Conservation (phyloP, 164 flowering plant genomes). For the Berberis vulgaris region DNA sequence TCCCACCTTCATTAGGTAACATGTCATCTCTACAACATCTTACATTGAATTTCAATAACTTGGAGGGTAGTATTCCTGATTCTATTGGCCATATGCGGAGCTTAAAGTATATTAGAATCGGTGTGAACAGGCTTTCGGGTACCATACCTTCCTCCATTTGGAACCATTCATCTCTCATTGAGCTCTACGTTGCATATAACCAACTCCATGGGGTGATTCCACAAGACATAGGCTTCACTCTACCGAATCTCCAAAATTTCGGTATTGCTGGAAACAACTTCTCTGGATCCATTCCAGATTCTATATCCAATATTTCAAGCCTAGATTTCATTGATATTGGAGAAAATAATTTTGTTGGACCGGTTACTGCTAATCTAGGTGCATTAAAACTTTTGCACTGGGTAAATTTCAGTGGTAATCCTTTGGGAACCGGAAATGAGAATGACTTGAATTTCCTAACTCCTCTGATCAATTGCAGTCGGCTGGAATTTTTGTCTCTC, state of each 20-base stretch:
- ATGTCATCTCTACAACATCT: background rate
- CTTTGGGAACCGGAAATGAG: background rate
- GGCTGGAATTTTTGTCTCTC: background rate
- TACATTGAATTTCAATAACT: conserved; percentile 10
- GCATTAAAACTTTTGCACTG: background rate
- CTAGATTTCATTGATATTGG: background rate
- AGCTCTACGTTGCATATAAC: conserved; percentile 11
- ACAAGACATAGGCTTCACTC: conserved; percentile 12
- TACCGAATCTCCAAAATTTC: conserved; percentile 17
- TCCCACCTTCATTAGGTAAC: conserved; percentile 6
- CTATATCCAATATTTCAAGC: conserved; percentile 4
- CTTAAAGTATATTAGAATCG: conserved; percentile 3
- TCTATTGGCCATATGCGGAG: conserved; percentile 11
- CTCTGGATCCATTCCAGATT: conserved; percentile 4
- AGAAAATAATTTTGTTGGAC: conserved; percentile 1
- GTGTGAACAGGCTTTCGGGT: conserved; percentile 18
- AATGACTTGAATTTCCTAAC: conserved; percentile 1
- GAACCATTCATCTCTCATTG: conserved; percentile 22
- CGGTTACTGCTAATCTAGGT: conserved; percentile 4
- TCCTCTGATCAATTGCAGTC: background rate
- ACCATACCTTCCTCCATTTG: conserved; percentile 23
- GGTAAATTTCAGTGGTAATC: conserved; percentile 1
- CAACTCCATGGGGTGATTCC: conserved; percentile 19
- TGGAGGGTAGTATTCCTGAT: conserved; percentile 24
- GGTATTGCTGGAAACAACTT: background rate